Base-by-base conservation (phyloP, 805 yeast genomes). In the Hanseniaspora meyeri region DNA sequence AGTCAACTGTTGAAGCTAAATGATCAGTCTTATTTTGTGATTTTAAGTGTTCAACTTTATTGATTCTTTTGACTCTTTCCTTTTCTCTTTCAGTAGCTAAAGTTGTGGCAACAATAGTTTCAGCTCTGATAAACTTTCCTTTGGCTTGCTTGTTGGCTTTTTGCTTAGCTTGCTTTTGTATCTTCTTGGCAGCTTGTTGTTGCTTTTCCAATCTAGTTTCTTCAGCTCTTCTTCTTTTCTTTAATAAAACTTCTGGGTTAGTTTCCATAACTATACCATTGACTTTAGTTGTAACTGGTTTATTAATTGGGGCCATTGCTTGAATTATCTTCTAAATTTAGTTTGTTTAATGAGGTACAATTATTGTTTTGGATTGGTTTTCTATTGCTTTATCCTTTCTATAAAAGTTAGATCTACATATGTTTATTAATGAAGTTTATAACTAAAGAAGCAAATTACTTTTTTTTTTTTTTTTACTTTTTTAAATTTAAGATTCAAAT, bases 191-290 rank as follows among this genome's bases (percentile, higher is more conserved):
- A 16, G 82, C 82, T 56, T 76, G 75, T 61, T 82, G 85, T 68
- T 84, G 91, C 65, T 83, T 85, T 67, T 82, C 86, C 55, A 85
- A 63, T 67, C 89, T 77, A 62, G 82, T 73, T 68, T 84, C 74
- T 67, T 85, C 91, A 59, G 83, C 85, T 65, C 83, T 79, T 73
- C 85, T 86, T 71, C 95, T 80, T 73, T 85, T 86, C 65, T 82
- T 80, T 60, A 86, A 75, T 62, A 86, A 78, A 57, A 86, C 76
- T 68, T 86, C 93, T 40, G 93, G 91, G 65, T 82, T 84, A 29
- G 84, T 76, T 66, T 83, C 80, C 53, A 81, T 53, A 48, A 43
- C 43, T 20, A 54, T 54, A 38, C 57, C 57, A 39, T 54, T 54
- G 29, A 54, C 57, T 47, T 32, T 48, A 17, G 52, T 48, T n/a